Conservation (phyloP, 345 rosid genomes). For the Kernera saxatilis region DNA sequence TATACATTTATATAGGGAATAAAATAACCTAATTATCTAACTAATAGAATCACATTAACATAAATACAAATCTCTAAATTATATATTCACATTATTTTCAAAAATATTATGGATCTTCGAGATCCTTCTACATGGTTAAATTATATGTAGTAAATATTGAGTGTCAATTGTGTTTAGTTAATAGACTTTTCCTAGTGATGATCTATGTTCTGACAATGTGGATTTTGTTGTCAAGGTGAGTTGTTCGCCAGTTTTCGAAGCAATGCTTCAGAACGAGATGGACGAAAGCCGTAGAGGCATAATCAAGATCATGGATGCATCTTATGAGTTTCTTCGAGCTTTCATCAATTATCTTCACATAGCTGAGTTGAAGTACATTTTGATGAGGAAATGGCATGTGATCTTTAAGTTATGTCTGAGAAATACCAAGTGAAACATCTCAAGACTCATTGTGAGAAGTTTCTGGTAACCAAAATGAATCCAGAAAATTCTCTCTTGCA, state of each 20-base stretch:
- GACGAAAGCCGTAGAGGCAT: constrained; percentile 71
- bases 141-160: neutral
- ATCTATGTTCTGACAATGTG: neutral
- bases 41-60: too few relatives aligned
- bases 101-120: too few relatives aligned
- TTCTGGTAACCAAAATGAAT: constrained; percentile 57
- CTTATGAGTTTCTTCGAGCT: constrained; percentile 53
- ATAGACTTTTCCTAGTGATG: too few relatives aligned
- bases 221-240: constrained; percentile 44
- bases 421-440: constrained; percentile 75
- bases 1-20: too few relatives aligned
- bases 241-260: constrained; percentile 76
- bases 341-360: constrained; percentile 41
- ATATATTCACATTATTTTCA: too few relatives aligned
- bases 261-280: constrained; percentile 84
- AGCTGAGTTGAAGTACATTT: constrained; percentile 74
- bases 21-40: too few relatives aligned
- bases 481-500: constrained; percentile 65
- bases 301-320: constrained; percentile 58
- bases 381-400: constrained; percentile 72
- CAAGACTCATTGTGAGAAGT: constrained; percentile 65
- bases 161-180: neutral
- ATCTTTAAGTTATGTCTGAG: constrained; percentile 70
- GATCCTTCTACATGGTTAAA: too few relatives aligned
- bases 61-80: too few relatives aligned